phyloP scores from a whole-genome alignment of 768 basidiomycete species.

The Termitomyces sp. region DNA sequence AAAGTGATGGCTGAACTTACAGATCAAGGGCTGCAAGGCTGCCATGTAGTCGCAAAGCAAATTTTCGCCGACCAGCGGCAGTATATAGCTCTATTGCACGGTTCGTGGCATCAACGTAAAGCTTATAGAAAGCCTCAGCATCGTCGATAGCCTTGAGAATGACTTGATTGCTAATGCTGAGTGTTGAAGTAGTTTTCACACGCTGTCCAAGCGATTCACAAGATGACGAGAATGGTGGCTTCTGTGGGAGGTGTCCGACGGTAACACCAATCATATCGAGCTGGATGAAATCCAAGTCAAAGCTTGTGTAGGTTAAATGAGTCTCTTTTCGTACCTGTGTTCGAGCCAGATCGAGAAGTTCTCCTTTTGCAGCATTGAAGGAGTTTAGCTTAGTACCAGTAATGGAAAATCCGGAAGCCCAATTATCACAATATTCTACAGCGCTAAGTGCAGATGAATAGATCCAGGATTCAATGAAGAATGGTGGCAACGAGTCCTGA shows the following conservation, averaged over 20 bases:
- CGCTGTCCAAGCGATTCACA: constrained; percentile 15
- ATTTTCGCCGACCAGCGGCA: constrained; percentile 77
- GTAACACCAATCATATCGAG: constrained; percentile 81
- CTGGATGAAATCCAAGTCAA: constrained; percentile 31
- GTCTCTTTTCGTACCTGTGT: constrained; percentile 57
- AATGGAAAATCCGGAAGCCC: constrained; percentile 48
- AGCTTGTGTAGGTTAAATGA: background rate
- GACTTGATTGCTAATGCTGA: constrained; percentile 52
- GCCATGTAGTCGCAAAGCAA: constrained; percentile 81
- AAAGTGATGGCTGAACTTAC: constrained; percentile 43
- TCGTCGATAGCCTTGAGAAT: constrained; percentile 53
- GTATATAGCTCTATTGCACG: constrained; percentile 82
- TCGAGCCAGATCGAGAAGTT: constrained; percentile 83
- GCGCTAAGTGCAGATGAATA: constrained; percentile 86
- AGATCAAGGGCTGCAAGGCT: constrained; percentile 83
- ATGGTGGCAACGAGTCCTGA: constrained; percentile 40
- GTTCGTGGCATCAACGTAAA: constrained; percentile 73
- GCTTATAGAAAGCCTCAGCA: constrained; percentile 62
- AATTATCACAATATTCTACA: constrained; percentile 72
- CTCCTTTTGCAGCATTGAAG: constrained; percentile 79
- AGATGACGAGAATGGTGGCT: constrained; percentile 22
- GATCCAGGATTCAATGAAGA: constrained; percentile 91
- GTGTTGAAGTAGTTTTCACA: constrained; percentile 17
- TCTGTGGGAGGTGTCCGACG: constrained; percentile 67
- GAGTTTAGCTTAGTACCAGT: constrained; percentile 40